Base-by-base conservation (phyloP, 345 rosid genomes). In the Gossypium rotundifolium region DNA sequence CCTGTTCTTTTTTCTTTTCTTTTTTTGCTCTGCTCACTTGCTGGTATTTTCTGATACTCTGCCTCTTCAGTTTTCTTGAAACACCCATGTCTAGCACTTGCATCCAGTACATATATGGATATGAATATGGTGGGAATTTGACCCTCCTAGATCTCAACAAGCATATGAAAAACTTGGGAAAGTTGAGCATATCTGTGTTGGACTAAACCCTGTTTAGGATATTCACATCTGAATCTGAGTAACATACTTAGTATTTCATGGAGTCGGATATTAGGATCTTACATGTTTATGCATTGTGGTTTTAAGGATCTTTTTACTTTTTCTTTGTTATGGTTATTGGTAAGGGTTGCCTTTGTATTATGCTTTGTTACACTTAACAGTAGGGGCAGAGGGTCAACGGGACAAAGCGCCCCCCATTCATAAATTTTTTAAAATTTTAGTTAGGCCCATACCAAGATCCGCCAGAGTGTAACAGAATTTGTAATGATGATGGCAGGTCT, bases 401-500 rank as follows among this genome's bases (percentile, higher is more conserved):
- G 40, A 7, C 7, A 33, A 33, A 33, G 40, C 40, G 0, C 40
- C 40, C 40, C 40, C 40, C 40, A 5, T 33, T 33, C 40, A 5
- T 33, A 33, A 33, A 1, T 33, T 33, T 33, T 33, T 33, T 5
- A 1, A 33, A 33, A 33, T 33, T 33, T 33, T 33, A 33, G 1
- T 33, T 33, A 33, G 40, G 40, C 40, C 40, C 40, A 33, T 33
- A 7, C 40, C 40, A 33, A 33, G 40, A 33, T 33, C 40, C 7
- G 7, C 40, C 7, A 33, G 1, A 33, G 40, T 33, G 7, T 33
- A 33, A 33, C 44, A 23, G 13, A 25, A 54, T 49, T 29, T 67
- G 10, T 22, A 14, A 61, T 73, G 64, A 55, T 25, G 17, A 62
- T 68, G 71, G 11, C 84, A 93, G 98, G 87, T 88, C 68, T 91